A percentile compares a stretch with the other conserved stretches of the same genome.
phyloP scores from a whole-genome alignment of 2,329 filamentous ascomycete species.

The Raffaelea arxii region DNA sequence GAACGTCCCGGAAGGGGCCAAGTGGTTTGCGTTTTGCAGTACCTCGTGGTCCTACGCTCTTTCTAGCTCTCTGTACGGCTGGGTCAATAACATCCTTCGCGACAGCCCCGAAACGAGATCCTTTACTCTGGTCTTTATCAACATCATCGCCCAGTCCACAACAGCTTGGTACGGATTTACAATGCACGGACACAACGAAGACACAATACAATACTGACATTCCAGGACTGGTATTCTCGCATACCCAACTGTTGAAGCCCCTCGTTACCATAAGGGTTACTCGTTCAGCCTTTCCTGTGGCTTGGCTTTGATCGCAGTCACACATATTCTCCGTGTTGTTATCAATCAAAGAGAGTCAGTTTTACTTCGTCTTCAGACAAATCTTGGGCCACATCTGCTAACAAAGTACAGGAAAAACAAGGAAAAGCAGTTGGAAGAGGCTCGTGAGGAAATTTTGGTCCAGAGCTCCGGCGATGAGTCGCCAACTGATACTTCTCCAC shows the following conservation, averaged over 20 bases:
- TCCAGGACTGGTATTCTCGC: slow-evolving; percentile 21
- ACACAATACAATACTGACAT: background rate
- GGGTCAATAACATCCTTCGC: slow-evolving; percentile 41
- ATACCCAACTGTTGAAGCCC: slow-evolving; percentile 35
- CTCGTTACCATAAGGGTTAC: slow-evolving; percentile 32
- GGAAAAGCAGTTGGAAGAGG: background rate
- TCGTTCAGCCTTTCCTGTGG: slow-evolving; percentile 16
- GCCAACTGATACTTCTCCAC: no score
- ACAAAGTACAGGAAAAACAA: background rate
- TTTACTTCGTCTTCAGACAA: background rate
- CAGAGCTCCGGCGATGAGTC: no score
- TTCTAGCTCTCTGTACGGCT: slow-evolving; percentile 45
- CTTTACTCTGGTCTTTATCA: slow-evolving; percentile 27
- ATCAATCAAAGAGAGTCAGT: background rate
- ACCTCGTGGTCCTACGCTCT: slow-evolving; percentile 40
- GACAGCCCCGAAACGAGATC: slow-evolving; percentile 33
- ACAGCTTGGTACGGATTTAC: slow-evolving; percentile 46
- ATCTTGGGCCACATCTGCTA: background rate
- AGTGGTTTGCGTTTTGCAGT: slow-evolving; percentile 44
- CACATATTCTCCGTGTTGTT: background rate
- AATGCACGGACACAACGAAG: background rate
- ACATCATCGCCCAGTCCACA: slow-evolving; percentile 41
- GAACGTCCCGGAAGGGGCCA: slow-evolving; percentile 43
- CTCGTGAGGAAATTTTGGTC: background rate
- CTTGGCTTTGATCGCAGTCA: background rate